Conservation (phyloP, 78 protist genomes). For the Bigelowiella natans region DNA sequence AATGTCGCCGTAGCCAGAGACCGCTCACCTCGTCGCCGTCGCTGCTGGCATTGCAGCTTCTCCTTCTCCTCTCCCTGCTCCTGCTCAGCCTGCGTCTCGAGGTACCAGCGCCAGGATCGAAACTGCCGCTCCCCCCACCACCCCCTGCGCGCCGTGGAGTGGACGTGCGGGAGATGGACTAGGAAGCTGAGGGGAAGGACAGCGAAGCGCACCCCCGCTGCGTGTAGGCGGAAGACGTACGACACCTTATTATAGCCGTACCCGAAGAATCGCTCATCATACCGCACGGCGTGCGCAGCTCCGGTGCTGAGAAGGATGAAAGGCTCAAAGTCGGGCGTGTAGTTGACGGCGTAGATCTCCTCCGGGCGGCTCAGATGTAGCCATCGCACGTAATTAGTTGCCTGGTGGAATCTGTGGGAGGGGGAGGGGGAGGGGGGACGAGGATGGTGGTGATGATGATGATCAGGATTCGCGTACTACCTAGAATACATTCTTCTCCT, state of each 20-base stretch:
- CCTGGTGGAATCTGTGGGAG: not conserved
- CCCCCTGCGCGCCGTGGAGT: not conserved
- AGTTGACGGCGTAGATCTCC: not conserved
- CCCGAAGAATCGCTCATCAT: not conserved
- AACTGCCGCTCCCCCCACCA: not conserved
- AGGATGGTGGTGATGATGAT: not conserved
- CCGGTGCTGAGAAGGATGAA: not conserved
- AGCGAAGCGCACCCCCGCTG: not conserved
- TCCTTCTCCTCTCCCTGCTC: no score
- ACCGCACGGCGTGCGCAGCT: not conserved
- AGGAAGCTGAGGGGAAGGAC: not conserved
- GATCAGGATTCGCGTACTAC: no score
- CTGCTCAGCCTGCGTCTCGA: no score
- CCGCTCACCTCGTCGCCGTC: no score
- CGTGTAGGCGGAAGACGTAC: not conserved
- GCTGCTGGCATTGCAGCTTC: no score
- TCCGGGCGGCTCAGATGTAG: not conserved
- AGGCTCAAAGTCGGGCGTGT: not conserved
- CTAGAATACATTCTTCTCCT: no score
- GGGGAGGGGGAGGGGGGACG: not conserved
- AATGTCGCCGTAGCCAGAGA: no score
- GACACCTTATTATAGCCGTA: not conserved
- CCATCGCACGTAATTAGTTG: not conserved
- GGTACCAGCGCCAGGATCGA: not conserved
- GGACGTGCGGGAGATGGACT: not conserved